Evolutionary conservation across 306 rosid species (phyloP).

Genomic region (Aeschynomene evenia): DNA sequence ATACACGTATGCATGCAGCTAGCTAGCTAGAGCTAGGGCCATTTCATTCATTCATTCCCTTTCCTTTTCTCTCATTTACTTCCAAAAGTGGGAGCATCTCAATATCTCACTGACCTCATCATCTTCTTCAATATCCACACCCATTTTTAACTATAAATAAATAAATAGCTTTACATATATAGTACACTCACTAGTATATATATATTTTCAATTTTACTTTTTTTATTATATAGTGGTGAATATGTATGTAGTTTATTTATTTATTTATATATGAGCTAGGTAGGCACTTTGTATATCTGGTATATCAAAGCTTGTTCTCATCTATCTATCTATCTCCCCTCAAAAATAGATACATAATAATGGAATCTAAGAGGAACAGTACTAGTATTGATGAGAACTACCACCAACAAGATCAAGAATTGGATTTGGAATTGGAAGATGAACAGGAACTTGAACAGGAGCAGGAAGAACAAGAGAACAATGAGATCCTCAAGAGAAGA

Average conservation of each 20-base stretch:
- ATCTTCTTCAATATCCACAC: constrained; percentile 7
- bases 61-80: constrained; percentile 45
- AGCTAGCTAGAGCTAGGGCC: no score
- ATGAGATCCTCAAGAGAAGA: constrained; percentile 65
- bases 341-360: constrained; percentile 35
- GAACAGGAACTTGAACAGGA: neutral
- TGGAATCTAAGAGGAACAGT: constrained; percentile 48
- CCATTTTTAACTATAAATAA: neutral
- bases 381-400: constrained; percentile 1
- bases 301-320: constrained; percentile 27
- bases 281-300: constrained; percentile 24
- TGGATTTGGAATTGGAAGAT: neutral
- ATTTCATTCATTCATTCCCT: constrained; percentile 30
- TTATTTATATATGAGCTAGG: constrained; percentile 14
- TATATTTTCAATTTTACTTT: no score
- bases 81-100: constrained; percentile 64
- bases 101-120: constrained; percentile 49
- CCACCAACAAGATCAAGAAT: constrained; percentile 22
- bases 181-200: no score
- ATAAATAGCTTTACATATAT: no score
- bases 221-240: no score
- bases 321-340: no score
- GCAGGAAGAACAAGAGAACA: constrained; percentile 18
- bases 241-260: no score
- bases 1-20: constrained; percentile 58